Percentiles rank a stretch among this genome's conserved stretches.
Evolutionary conservation across 768 basidiomycete genomes (phyloP).

Genomic region (Auricularia cornea): DNA sequence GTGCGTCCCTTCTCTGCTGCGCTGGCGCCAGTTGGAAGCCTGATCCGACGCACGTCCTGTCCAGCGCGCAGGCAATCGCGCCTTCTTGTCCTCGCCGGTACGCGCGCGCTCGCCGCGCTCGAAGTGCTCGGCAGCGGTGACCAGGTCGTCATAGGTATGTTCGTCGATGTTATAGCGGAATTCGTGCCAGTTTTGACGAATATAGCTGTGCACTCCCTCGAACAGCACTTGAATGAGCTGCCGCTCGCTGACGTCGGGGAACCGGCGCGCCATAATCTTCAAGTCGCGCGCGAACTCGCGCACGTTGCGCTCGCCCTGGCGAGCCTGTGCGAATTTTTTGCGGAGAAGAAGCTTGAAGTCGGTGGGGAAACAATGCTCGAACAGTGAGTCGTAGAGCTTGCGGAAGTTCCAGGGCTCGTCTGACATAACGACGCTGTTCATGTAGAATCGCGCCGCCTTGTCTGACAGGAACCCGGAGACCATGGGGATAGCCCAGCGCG

Average conservation of each 20-base stretch:
- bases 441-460: constrained; percentile 26
- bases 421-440: constrained; percentile 19
- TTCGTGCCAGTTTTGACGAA: constrained; percentile 24
- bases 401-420: constrained; percentile 19
- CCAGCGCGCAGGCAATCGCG: neutral
- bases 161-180: constrained; percentile 21
- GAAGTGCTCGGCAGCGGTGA: constrained; percentile 20
- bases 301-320: constrained; percentile 22
- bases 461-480: constrained; percentile 20
- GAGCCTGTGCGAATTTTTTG: constrained; percentile 13
- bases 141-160: constrained; percentile 18
- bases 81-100: neutral
- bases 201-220: constrained; percentile 19
- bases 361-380: constrained; percentile 30
- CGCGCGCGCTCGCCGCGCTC: constrained; percentile 22
- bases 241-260: constrained; percentile 19
- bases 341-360: constrained; percentile 21
- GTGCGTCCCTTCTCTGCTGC: neutral
- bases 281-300: constrained; percentile 28
- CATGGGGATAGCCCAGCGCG: neutral
- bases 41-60: neutral
- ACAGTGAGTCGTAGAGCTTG: constrained; percentile 26
- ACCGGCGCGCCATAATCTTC: constrained; percentile 25
- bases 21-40: neutral
- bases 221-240: constrained; percentile 28